phyloP scores from a whole-genome alignment of 2,329 filamentous ascomycete genomes.

The Fusarium coffeatum region DNA sequence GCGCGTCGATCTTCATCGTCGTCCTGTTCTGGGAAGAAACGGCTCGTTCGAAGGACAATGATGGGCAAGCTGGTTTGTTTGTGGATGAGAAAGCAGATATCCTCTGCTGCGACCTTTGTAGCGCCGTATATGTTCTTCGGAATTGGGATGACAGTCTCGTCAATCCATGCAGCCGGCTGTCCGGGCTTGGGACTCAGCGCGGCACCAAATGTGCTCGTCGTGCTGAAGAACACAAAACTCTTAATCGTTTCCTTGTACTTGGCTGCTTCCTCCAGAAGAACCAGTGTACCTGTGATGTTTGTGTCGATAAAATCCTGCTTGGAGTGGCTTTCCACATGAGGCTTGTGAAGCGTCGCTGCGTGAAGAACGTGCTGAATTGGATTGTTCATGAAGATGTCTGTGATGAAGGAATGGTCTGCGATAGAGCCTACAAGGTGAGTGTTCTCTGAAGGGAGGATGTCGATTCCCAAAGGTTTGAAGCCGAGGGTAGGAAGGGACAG shows the following conservation, averaged over 20 bases:
- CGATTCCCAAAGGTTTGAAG: conserved; percentile 57
- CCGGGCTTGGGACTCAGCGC: conserved; percentile 54
- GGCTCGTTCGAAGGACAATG: conserved; percentile 58
- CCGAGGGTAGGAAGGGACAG: conserved; percentile 54
- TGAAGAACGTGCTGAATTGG: conserved; percentile 57
- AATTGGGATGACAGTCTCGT: conserved; percentile 54
- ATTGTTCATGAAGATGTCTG: conserved; percentile 47
- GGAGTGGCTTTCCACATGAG: conserved; percentile 59
- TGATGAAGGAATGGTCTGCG: conserved; percentile 51
- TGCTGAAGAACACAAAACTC: conserved; percentile 60
- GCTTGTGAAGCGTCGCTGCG: conserved; percentile 61
- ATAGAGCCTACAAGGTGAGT: conserved; percentile 55
- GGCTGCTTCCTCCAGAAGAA: conserved; percentile 56
- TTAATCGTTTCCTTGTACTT: conserved; percentile 43
- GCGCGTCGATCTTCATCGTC: conserved; percentile 57
- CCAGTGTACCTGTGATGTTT: conserved; percentile 58
- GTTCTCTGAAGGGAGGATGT: conserved; percentile 54
- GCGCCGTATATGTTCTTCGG: conserved; percentile 63
- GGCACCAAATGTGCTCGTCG: conserved; percentile 59
- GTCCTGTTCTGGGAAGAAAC: conserved; percentile 62
- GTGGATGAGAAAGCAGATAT: conserved; percentile 58
- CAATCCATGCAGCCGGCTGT: conserved; percentile 57
- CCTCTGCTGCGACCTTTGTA: conserved; percentile 62
- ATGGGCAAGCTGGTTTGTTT: conserved; percentile 54
- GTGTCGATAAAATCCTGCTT: conserved; percentile 58